A percentile compares a stretch with the other conserved stretches of the same genome.
Conservation (phyloP, 2,329 filamentous ascomycete species). For the Endoconidiophora laricicola region DNA sequence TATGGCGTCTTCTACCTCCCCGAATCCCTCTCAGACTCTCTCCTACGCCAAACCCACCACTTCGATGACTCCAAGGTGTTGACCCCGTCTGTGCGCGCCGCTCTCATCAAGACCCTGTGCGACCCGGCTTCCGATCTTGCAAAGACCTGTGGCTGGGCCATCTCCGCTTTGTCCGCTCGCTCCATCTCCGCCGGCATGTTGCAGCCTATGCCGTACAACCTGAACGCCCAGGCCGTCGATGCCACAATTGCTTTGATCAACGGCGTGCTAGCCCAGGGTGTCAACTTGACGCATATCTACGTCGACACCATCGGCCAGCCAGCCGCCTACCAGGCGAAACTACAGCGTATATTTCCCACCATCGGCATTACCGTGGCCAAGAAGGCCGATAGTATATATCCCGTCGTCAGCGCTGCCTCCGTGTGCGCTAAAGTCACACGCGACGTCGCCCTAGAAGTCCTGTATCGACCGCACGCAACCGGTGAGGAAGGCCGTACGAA, state of each 20-base stretch:
- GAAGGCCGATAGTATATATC: slow-evolving; percentile 86
- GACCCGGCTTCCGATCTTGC: slow-evolving; percentile 35
- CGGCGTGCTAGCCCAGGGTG: slow-evolving; percentile 56
- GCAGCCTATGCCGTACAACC: slow-evolving; percentile 56
- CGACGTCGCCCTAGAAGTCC: slow-evolving; percentile 70
- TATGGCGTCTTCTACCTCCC: slow-evolving; percentile 64
- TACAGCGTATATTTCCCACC: slow-evolving; percentile 72
- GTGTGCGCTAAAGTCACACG: slow-evolving; percentile 94
- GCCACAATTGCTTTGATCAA: slow-evolving; percentile 72
- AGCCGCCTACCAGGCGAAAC: slow-evolving; percentile 63
- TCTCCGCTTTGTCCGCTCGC: slow-evolving; percentile 61
- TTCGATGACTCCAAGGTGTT: slow-evolving; percentile 95
- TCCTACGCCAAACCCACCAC: slow-evolving; percentile 63
- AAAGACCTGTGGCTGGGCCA: slow-evolving; percentile 62
- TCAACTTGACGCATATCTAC: slow-evolving; percentile 78
- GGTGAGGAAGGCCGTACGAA: slow-evolving; percentile 19
- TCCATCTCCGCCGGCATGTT: slow-evolving; percentile 73
- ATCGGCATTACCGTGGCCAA: slow-evolving; percentile 61
- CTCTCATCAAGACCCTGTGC: slow-evolving; percentile 55
- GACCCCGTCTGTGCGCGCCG: slow-evolving; percentile 59
- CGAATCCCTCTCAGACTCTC: slow-evolving; percentile 47
- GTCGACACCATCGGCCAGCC: slow-evolving; percentile 89
- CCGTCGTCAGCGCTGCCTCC: slow-evolving; percentile 81
- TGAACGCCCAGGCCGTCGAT: slow-evolving; percentile 92
- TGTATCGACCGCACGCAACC: slow-evolving; percentile 37